Evolutionary conservation across 768 basidiomycete species (phyloP).

Genomic region (Udeniomyces megalosporus): DNA sequence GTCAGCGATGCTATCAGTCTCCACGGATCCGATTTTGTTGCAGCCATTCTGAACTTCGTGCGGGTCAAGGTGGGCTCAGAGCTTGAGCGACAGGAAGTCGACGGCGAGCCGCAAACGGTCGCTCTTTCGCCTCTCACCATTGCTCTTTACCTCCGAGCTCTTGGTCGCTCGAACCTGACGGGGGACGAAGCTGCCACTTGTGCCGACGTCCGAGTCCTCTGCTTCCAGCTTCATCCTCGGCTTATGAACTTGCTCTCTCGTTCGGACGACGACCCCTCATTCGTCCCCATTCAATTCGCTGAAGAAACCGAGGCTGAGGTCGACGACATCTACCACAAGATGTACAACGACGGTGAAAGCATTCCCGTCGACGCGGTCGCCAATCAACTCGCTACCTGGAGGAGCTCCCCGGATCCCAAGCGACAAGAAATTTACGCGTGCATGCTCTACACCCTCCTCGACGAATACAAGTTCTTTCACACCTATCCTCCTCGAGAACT

Average conservation of each 20-base stretch:
- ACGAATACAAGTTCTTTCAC: constrained; percentile 99
- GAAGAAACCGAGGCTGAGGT: constrained; percentile 83
- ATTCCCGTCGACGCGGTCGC: constrained; percentile 91
- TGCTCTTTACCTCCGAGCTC: constrained; percentile 73
- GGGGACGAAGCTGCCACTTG: constrained; percentile 62
- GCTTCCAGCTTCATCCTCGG: constrained; percentile 86
- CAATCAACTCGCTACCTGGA: constrained; percentile 65
- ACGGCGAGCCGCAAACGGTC: constrained; percentile 62
- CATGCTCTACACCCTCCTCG: constrained; percentile 98
- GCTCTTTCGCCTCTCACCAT: constrained; percentile 72
- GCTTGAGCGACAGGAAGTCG: constrained; percentile 43
- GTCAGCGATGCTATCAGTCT: constrained; percentile 66
- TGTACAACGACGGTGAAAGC: constrained; percentile 70
- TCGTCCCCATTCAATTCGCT: constrained; percentile 71
- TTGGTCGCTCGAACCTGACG: constrained; percentile 46
- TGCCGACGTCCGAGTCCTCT: constrained; percentile 78
- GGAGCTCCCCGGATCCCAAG: constrained; percentile 59
- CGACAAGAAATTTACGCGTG: constrained; percentile 98
- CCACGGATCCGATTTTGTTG: constrained; percentile 73
- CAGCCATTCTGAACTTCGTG: constrained; percentile 71
- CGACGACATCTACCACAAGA: constrained; percentile 88
- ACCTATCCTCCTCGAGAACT: constrained; percentile 85
- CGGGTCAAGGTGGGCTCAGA: constrained; percentile 88
- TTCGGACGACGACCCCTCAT: constrained; percentile 75
- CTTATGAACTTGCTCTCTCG: constrained; percentile 77